Percentiles rank a stretch among this genome's conserved stretches.
Conservation (phyloP, 768 basidiomycete species). For the Mycena metata region DNA sequence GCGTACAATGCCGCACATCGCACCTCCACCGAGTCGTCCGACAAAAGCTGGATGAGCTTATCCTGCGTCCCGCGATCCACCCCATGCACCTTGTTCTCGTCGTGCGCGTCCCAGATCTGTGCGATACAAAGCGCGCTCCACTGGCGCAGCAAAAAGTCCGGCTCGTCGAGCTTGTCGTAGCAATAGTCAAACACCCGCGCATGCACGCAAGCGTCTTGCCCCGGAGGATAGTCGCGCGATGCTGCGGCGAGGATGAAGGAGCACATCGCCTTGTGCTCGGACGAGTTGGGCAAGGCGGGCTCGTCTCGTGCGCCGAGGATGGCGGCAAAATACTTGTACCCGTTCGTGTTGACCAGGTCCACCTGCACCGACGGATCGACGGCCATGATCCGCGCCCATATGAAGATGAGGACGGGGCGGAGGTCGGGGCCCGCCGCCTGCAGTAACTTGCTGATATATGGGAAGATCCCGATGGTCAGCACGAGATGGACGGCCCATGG, state of each 20-base stretch:
- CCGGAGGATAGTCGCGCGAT: conserved; percentile 88
- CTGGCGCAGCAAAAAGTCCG: conserved; percentile 93
- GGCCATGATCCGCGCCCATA: conserved; percentile 97
- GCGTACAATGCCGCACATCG: conserved; percentile 92
- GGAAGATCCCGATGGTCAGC: conserved; percentile 97
- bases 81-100: conserved; percentile 89
- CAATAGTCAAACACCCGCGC: conserved; percentile 91
- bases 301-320: conserved; percentile 81
- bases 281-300: conserved; percentile 85
- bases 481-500: conserved; percentile 99
- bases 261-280: conserved; percentile 98
- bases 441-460: conserved; percentile 96
- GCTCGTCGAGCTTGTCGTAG: conserved; percentile 85
- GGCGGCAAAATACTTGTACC: conserved; percentile 88
- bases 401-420: conserved; percentile 98
- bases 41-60: conserved; percentile 80
- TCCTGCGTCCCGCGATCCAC: conserved; percentile 87
- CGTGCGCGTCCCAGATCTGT: conserved; percentile 94
- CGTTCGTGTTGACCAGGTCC: conserved; percentile 86
- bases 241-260: conserved; percentile 94
- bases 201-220: conserved; percentile 87
- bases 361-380: conserved; percentile 95
- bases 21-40: conserved; percentile 94
- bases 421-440: conserved; percentile 96
- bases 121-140: conserved; percentile 96